Percentiles rank a stretch among this genome's conserved stretches.
Evolutionary conservation across 176 grass and related monocot genomes (phyloP).

Genomic region (Leersia perrieri): DNA sequence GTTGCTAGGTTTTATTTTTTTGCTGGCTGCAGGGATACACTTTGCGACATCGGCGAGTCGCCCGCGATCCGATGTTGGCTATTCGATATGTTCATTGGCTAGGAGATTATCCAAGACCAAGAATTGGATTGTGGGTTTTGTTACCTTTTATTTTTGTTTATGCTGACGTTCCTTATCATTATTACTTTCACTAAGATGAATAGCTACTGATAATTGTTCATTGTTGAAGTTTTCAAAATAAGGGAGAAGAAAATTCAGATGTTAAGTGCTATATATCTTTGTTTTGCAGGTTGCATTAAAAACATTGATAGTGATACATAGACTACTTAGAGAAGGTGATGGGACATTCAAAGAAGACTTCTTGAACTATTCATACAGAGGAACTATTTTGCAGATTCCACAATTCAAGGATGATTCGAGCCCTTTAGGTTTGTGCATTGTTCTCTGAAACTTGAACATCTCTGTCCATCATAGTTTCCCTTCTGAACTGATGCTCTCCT

Average conservation of each 20-base stretch:
- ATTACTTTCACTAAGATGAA: background rate
- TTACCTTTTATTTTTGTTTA: background rate
- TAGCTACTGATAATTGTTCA: background rate
- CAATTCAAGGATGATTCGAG: conserved; percentile 92
- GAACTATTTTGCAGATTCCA: conserved; percentile 82
- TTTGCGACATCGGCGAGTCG: conserved; percentile 49
- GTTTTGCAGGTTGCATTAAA: conserved; percentile 81
- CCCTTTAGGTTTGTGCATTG: conserved; percentile 62
- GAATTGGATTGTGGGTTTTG: conserved; percentile 81
- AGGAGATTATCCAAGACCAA: conserved; percentile 90
- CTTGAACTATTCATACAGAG: conserved; percentile 80
- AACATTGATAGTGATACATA: conserved; percentile 90
- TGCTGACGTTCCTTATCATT: background rate
- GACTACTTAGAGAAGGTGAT: conserved; percentile 83
- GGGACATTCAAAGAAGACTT: conserved; percentile 84
- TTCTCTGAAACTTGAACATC: background rate
- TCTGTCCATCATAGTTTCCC: background rate
- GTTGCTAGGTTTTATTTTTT: background rate
- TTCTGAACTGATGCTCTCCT: background rate
- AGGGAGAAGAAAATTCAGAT: background rate
- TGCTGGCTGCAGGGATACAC: conserved; percentile 64
- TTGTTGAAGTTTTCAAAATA: background rate
- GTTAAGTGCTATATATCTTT: background rate
- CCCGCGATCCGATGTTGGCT: conserved; percentile 86
- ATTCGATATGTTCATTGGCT: conserved; percentile 68